These are phyloP conservation scores for Closterium sp. DNA, from an alignment of 139 green algal genomes.

Conservation along the genomic window DNA sequence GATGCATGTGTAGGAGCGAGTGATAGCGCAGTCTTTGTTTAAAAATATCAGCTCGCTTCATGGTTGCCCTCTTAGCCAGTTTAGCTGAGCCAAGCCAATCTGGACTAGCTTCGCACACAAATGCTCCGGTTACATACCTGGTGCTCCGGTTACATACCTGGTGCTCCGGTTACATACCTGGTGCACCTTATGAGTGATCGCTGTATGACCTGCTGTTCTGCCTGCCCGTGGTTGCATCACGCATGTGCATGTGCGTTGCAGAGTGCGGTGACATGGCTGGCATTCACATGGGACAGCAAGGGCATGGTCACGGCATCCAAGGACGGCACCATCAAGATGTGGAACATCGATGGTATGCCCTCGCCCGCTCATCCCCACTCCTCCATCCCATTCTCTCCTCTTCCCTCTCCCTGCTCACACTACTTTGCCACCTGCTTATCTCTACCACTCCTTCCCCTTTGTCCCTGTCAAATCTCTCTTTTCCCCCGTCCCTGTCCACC, in stretches of 20 bases:
- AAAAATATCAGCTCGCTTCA: too few species aligned
- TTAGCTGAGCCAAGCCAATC: too few species aligned
- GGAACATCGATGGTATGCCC: constrained; percentile 47
- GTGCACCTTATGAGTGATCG: too few species aligned
- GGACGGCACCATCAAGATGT: constrained; percentile 49
- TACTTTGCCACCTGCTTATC: background rate
- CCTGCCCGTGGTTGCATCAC: background rate
- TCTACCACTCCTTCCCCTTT: background rate
- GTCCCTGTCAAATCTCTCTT: background rate
- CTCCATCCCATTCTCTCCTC: background rate
- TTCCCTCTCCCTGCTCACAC: constrained; percentile 1
- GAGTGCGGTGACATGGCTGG: constrained; percentile 43
- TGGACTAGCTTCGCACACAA: too few species aligned
- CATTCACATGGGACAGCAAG: constrained; percentile 35
- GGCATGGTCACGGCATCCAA: constrained; percentile 45
- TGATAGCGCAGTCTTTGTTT: too few species aligned
- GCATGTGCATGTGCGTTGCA: background rate
- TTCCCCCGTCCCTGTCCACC: background rate
- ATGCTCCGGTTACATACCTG: too few species aligned
- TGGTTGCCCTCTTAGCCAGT: too few species aligned
- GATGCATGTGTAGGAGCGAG: too few species aligned
- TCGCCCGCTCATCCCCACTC: background rate
- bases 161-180: too few species aligned
- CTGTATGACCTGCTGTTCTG: too few species aligned
- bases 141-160: too few species aligned